phyloP scores from a whole-genome alignment of 2,329 filamentous ascomycete species.

The Xylaria sp. region DNA sequence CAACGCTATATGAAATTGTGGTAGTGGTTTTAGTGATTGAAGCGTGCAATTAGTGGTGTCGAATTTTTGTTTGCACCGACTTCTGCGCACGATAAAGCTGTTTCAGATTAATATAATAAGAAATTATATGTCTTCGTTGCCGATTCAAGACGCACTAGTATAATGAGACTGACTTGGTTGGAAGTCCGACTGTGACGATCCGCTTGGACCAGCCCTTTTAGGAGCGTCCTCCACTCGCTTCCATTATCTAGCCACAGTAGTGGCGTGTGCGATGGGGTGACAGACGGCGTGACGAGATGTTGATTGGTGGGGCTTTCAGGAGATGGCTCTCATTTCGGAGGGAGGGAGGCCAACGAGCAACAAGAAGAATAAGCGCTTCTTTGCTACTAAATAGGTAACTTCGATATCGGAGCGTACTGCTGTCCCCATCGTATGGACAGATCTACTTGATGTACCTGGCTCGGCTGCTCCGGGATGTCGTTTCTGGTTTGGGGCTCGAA shows the following conservation, averaged over 20 bases:
- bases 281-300: neutral
- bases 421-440: neutral
- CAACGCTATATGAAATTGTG: too few relatives aligned
- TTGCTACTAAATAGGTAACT: neutral
- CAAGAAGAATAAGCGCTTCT: neutral
- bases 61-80: neutral
- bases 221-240: neutral
- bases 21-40: too few relatives aligned
- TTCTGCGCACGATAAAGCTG: too few relatives aligned
- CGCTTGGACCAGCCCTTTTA: neutral
- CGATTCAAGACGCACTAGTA: neutral
- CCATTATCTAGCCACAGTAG: neutral
- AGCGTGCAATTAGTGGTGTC: too few relatives aligned
- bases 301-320: neutral
- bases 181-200: neutral
- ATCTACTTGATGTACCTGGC: neutral
- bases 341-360: neutral
- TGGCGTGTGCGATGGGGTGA: neutral
- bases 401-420: neutral
- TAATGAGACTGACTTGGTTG: neutral
- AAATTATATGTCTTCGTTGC: too few relatives aligned
- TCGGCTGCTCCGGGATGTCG: neutral
- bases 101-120: too few relatives aligned
- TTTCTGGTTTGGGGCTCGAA: conserved; percentile 9
- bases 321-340: neutral